Evolutionary conservation across 768 basidiomycete species (phyloP).

Genomic region (Mycena chlorophos): DNA sequence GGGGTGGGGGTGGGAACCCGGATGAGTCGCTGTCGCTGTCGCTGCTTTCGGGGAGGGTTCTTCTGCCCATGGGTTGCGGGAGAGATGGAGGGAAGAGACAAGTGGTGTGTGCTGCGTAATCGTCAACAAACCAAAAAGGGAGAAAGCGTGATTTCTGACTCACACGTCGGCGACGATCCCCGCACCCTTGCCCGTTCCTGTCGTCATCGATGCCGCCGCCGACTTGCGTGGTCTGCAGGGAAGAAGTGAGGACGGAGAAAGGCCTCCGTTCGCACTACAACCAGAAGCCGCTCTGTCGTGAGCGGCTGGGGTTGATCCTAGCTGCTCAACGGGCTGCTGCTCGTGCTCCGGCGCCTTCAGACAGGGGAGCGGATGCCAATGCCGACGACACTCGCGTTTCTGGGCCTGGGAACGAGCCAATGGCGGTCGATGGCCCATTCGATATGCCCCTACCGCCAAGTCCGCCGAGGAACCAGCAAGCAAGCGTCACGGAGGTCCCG

Average conservation of each 20-base stretch:
- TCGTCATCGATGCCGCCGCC: neutral
- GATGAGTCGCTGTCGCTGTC: neutral
- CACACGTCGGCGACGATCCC: neutral
- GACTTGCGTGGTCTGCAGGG: conserved; percentile 2
- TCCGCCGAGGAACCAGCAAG: neutral
- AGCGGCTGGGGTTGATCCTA: neutral
- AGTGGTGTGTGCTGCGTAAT: neutral
- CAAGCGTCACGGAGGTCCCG: conserved; percentile 5
- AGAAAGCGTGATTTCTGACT: neutral
- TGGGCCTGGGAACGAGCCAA: neutral
- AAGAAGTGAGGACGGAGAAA: neutral
- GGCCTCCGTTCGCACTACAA: conserved; percentile 1
- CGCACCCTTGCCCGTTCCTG: neutral
- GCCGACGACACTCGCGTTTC: neutral
- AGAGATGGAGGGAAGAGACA: neutral
- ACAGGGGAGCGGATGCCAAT: neutral
- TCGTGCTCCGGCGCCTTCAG: neutral
- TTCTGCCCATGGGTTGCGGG: neutral
- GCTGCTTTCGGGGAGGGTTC: neutral
- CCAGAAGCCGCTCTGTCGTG: conserved; percentile 5
- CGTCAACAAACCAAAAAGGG: neutral
- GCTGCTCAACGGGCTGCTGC: neutral
- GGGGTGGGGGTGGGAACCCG: neutral
- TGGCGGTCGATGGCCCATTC: neutral
- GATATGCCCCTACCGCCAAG: neutral